Conservation (phyloP, 139 green algal genomes). For the Zygnema cylindricum region DNA sequence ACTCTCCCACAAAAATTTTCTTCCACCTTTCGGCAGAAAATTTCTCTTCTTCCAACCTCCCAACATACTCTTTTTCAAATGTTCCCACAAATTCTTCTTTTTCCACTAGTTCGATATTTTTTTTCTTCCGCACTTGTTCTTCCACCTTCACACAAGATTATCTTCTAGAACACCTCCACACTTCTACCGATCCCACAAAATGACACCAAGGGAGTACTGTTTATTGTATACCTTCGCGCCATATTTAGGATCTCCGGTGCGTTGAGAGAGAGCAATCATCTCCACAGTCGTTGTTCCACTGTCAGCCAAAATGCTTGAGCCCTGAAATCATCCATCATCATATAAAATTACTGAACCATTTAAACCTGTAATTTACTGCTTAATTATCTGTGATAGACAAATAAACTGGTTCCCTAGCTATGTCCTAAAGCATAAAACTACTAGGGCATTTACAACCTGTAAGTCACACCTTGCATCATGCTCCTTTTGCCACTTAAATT, state of each 20-base stretch:
- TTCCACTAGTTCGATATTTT: too few relatives aligned
- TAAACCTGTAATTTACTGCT: neutral
- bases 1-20: too few relatives aligned
- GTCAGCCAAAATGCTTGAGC: conserved; percentile 61
- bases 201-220: too few relatives aligned
- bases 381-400: neutral
- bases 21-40: too few relatives aligned
- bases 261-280: conserved; percentile 62
- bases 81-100: too few relatives aligned
- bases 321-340: conserved; percentile 36
- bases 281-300: conserved; percentile 71
- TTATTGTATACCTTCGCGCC: conserved; percentile 45
- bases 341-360: conserved; percentile 15
- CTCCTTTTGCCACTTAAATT: too few relatives aligned
- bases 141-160: too few relatives aligned
- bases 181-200: too few relatives aligned
- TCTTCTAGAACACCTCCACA: too few relatives aligned
- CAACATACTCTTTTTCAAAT: too few relatives aligned
- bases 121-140: too few relatives aligned
- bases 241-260: conserved; percentile 61
- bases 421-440: neutral
- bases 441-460: neutral
- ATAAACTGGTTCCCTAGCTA: neutral
- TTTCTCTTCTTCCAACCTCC: too few relatives aligned
- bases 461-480: neutral